Evolutionary conservation across 257 asterid species (phyloP), one percentile per base, ranked within the genome.

Genomic region (Scutellaria baicalensis): DNA sequence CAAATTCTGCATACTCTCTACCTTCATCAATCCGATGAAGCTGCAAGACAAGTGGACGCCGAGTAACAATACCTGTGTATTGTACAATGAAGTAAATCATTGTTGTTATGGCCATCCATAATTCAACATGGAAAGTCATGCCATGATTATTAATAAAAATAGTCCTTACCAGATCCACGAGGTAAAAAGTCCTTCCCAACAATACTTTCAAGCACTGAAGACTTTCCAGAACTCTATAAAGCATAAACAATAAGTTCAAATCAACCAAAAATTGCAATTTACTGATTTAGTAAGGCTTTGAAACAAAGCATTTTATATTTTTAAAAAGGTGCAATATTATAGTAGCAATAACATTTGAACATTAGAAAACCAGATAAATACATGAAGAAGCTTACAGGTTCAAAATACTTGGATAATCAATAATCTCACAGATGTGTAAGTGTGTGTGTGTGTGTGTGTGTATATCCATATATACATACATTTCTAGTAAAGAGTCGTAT

Each of bases 1-100:
- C 99, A 75, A 93, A 93, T 79, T 91, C 99, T n/a, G 97, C 99
- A 82, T 93, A 93, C 80, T 93, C 99, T 84, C 95, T 87, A 40
- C 91, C 89, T 76, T 88, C 96, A 1, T 85, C 93, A 52, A 91
- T 78, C 74, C 93, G 89, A 65, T 89, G 91, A 86, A 93, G 99
- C 85, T 93, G 97, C 71, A 91, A 86, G 70, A 91, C 99, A 75
- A 93, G 96, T 43, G 99, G 99, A 56, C 99, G 96, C 9, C 99
- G 84, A 57, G 99, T 93, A 61, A 93, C 99, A 77, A 93, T 93
- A 56, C 99, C 99, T 93, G 85, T 63, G 71, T 64, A 72, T 59
- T 11, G 35, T 13, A 58, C 36, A 36, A 50, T 58, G 9, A 70
- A 66, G 71, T 63, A 64, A 50, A 64, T 44, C 47, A 66, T 54